phyloP scores from a whole-genome alignment of 2,329 filamentous ascomycete species.

The Coniella vitis region DNA sequence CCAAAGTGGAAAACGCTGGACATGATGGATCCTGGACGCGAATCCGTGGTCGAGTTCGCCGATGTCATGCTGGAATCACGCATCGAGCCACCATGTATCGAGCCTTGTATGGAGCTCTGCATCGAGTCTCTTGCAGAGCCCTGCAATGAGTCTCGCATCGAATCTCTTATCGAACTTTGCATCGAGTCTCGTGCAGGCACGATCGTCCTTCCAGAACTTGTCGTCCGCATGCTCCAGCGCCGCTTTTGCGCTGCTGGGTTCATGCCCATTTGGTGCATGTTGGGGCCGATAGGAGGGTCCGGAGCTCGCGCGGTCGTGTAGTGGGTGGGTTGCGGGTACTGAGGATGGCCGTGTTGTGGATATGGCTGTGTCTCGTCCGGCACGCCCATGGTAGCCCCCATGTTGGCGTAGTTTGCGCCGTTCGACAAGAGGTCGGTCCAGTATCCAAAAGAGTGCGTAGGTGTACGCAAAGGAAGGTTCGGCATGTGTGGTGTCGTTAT shows the following conservation, averaged over 20 bases:
- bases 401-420: constrained; percentile 9
- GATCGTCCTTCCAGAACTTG: constrained; percentile 14
- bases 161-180: constrained; percentile 3
- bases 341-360: constrained; percentile 12
- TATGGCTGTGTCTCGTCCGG: constrained; percentile 12
- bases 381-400: constrained; percentile 11
- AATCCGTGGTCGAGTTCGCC: constrained; percentile 6
- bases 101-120: not conserved
- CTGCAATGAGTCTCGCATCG: constrained; percentile 2
- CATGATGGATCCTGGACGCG: constrained; percentile 16
- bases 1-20: constrained; percentile 17
- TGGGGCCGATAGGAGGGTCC: constrained; percentile 12
- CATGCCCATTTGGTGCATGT: constrained; percentile 11
- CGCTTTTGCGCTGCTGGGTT: constrained; percentile 13
- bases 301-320: constrained; percentile 15
- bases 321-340: constrained; percentile 10
- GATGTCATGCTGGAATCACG: constrained; percentile 12
- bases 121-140: not conserved
- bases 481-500: constrained; percentile 14
- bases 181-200: constrained; percentile 13
- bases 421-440: constrained; percentile 15
- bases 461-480: constrained; percentile 13
- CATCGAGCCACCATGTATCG: not conserved
- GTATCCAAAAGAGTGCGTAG: constrained; percentile 16
- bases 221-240: constrained; percentile 16